Evolutionary conservation across 1,284 basidiomycete species (phyloP).

Genomic region (Ustilago shanxiensis): DNA sequence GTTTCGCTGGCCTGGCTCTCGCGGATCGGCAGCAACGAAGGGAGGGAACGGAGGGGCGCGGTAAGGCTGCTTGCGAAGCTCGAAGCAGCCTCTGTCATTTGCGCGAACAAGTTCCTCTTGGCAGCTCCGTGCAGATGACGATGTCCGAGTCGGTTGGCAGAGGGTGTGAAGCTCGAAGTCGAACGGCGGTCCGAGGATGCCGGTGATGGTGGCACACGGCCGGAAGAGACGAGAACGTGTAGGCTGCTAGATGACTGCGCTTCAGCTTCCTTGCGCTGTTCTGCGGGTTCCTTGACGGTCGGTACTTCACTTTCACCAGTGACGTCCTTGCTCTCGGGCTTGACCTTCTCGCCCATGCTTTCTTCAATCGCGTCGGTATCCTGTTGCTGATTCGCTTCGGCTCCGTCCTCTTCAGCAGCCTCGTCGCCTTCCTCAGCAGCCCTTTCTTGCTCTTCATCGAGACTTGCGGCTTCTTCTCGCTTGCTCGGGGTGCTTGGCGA

Average conservation of each 20-base stretch:
- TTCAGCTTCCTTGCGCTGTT: neutral
- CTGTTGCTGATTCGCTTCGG: neutral
- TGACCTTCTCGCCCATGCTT: neutral
- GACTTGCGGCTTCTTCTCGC: neutral
- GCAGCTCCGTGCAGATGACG: conserved; percentile 44
- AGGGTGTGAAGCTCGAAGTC: conserved; percentile 44
- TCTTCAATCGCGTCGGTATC: neutral
- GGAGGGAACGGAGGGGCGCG: conserved; percentile 35
- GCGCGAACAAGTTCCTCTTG: conserved; percentile 33
- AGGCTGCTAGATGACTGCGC: neutral
- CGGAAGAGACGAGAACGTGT: conserved; percentile 5
- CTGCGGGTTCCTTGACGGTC: neutral
- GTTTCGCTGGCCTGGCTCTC: conserved; percentile 31
- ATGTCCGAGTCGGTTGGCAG: conserved; percentile 43
- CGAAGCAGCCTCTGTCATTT: conserved; percentile 35
- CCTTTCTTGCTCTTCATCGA: neutral
- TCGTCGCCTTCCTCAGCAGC: neutral
- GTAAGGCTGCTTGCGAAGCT: conserved; percentile 37
- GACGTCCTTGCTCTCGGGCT: neutral
- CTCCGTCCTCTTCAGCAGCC: neutral
- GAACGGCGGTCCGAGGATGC: conserved; percentile 46
- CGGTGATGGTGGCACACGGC: conserved; percentile 42
- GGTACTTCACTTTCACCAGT: neutral
- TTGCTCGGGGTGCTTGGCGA: neutral
- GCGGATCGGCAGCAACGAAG: conserved; percentile 37